Percentiles rank a stretch among this genome's conserved stretches.
phyloP scores from a whole-genome alignment of 163 green algal genomes.

The Coccomyxa subellipsoidea region DNA sequence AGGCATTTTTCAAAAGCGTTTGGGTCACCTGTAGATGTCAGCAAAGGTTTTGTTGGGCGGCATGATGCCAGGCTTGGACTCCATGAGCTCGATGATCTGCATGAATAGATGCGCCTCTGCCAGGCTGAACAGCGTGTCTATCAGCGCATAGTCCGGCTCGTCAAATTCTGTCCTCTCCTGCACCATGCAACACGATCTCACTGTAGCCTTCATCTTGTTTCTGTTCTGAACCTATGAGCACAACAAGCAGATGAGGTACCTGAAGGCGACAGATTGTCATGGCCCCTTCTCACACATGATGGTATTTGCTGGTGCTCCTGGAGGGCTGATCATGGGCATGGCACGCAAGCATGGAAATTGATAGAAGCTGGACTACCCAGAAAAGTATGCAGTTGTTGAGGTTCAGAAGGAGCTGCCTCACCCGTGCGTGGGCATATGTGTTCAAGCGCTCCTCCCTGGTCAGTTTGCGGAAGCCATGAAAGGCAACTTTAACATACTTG shows the following conservation, averaged over 20 bases:
- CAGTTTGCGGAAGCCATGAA: slow-evolving; percentile 87
- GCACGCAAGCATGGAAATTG: no score
- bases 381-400: not conserved
- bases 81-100: slow-evolving; percentile 84
- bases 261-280: not conserved
- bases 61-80: slow-evolving; percentile 40
- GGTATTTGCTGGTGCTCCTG: no score
- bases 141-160: slow-evolving; percentile 80
- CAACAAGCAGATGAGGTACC: not conserved
- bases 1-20: not conserved
- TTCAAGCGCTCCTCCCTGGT: slow-evolving; percentile 60
- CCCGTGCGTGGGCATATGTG: slow-evolving; percentile 32
- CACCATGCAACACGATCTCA: no score
- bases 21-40: slow-evolving; percentile 40
- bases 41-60: slow-evolving; percentile 47
- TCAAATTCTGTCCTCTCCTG: slow-evolving; percentile 64
- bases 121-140: slow-evolving; percentile 97
- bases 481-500: slow-evolving; percentile 97
- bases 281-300: no score
- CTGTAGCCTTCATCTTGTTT: not conserved
- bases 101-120: slow-evolving; percentile 95
- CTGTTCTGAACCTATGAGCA: not conserved
- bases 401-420: not conserved
- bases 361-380: no score
- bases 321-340: no score